Conservation (phyloP, 2,329 filamentous ascomycete species). For the Fusarium sp. region DNA sequence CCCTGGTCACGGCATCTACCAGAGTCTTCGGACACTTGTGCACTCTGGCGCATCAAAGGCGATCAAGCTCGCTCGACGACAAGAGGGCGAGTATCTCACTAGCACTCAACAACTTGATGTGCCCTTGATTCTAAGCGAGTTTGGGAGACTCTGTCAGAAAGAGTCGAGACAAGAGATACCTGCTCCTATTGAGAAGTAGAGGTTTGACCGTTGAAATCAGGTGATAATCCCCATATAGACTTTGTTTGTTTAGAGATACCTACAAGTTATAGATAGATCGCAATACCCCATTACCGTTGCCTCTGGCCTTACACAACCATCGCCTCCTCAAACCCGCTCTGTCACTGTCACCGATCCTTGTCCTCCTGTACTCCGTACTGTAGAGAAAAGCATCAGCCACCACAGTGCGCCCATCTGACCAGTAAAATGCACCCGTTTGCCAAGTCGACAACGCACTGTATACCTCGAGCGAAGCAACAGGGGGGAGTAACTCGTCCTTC, state of each 20-base stretch:
- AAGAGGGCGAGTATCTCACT: slow-evolving; percentile 16
- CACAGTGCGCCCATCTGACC: slow-evolving; percentile 30
- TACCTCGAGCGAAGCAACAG: slow-evolving; percentile 15
- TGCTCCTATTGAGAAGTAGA: not conserved
- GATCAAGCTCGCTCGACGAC: slow-evolving; percentile 22
- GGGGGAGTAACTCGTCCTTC: slow-evolving; percentile 3
- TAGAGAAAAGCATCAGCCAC: slow-evolving; percentile 9
- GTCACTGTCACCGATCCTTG: slow-evolving; percentile 4
- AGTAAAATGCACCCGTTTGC: not conserved
- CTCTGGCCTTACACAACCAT: not conserved
- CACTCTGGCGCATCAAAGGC: slow-evolving; percentile 10
- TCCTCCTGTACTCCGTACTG: not conserved
- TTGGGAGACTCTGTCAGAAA: slow-evolving; percentile 15
- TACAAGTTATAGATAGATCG: not conserved
- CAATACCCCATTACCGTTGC: not conserved
- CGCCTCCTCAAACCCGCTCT: not conserved
- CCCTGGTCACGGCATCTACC: slow-evolving; percentile 30
- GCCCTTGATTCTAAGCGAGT: slow-evolving; percentile 18
- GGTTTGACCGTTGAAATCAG: not conserved
- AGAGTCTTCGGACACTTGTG: slow-evolving; percentile 26
- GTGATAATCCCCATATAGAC: not conserved
- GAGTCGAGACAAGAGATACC: not conserved
- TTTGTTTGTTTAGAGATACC: slow-evolving; percentile 3
- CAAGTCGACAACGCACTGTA: slow-evolving; percentile 29
- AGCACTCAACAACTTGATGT: not conserved